Conservation (phyloP, 2,329 filamentous ascomycete species). For the Pyrenochaeta sp. region DNA sequence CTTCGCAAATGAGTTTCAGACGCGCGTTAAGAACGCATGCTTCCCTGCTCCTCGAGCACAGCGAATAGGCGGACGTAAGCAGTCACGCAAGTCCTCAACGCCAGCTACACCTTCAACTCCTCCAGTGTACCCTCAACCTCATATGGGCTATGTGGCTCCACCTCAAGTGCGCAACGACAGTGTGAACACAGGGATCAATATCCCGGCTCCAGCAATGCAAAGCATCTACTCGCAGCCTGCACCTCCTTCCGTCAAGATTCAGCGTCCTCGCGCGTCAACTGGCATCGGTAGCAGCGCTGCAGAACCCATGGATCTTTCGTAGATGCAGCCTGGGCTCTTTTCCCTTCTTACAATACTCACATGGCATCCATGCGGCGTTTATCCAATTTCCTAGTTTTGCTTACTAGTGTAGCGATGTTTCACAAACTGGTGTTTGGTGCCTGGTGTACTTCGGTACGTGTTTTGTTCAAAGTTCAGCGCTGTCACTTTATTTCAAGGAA, state of each 20-base stretch:
- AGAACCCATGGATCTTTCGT: slow-evolving; percentile 34
- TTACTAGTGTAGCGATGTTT: no score
- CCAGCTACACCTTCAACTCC: slow-evolving; percentile 28
- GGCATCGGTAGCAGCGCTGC: slow-evolving; percentile 13
- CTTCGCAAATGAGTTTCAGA: slow-evolving; percentile 45
- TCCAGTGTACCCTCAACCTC: slow-evolving; percentile 21
- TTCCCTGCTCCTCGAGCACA: slow-evolving; percentile 38
- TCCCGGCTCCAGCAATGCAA: slow-evolving; percentile 22
- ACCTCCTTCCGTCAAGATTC: slow-evolving; percentile 8
- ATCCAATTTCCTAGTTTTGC: background rate
- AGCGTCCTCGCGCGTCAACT: slow-evolving; percentile 7
- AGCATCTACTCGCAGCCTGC: slow-evolving; percentile 18
- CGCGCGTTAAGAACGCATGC: slow-evolving; percentile 46
- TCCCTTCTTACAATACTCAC: background rate
- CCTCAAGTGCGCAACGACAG: slow-evolving; percentile 27
- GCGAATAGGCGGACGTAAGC: slow-evolving; percentile 27
- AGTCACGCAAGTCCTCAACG: slow-evolving; percentile 29
- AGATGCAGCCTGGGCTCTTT: background rate
- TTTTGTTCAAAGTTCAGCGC: no score
- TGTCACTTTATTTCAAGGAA: no score
- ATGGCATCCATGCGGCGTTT: slow-evolving; percentile 24
- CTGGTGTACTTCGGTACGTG: no score
- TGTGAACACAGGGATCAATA: slow-evolving; percentile 30
- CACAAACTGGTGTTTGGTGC: background rate
- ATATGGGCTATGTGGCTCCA: slow-evolving; percentile 30